These are phyloP conservation scores for Salisapilia sapeloensis DNA, from an alignment of 352 stramenopile genomes.

Conservation along the genomic window DNA sequence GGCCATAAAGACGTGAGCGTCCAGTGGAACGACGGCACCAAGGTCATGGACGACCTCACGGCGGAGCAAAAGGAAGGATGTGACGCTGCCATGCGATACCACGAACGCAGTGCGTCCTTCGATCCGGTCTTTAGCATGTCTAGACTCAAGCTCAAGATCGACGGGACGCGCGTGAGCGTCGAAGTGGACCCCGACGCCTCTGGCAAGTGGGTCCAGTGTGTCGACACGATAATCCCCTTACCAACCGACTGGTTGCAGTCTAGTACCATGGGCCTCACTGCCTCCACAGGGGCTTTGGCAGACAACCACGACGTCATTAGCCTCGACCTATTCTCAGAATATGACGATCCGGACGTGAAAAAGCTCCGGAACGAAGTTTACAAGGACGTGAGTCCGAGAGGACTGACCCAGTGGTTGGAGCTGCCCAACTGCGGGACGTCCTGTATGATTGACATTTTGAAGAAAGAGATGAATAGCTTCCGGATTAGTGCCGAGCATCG, in stretches of 20 bases:
- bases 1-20: constrained; percentile 75
- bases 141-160: constrained; percentile 60
- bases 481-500: constrained; percentile 65
- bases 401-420: constrained; percentile 69
- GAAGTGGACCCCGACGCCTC: constrained; percentile 47
- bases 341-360: constrained; percentile 47
- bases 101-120: constrained; percentile 63
- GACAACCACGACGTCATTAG: constrained; percentile 79
- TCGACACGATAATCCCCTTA: constrained; percentile 49
- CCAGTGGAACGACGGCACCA: constrained; percentile 66
- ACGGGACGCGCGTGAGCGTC: constrained; percentile 27
- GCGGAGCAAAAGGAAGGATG: constrained; percentile 47
- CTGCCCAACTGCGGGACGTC: constrained; percentile 57
- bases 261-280: constrained; percentile 58
- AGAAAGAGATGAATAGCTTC: constrained; percentile 70
- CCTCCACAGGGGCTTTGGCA: constrained; percentile 50
- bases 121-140: constrained; percentile 68
- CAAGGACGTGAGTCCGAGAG: constrained; percentile 76
- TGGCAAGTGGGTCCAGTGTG: constrained; percentile 43
- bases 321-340: constrained; percentile 52
- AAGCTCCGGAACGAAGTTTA: constrained; percentile 64
- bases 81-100: constrained; percentile 59
- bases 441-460: constrained; percentile 56
- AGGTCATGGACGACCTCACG: constrained; percentile 48
- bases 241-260: constrained; percentile 31